Base-by-base conservation (phyloP, 1,139 yeast genomes). In the Nakaseomyces glabratus region DNA sequence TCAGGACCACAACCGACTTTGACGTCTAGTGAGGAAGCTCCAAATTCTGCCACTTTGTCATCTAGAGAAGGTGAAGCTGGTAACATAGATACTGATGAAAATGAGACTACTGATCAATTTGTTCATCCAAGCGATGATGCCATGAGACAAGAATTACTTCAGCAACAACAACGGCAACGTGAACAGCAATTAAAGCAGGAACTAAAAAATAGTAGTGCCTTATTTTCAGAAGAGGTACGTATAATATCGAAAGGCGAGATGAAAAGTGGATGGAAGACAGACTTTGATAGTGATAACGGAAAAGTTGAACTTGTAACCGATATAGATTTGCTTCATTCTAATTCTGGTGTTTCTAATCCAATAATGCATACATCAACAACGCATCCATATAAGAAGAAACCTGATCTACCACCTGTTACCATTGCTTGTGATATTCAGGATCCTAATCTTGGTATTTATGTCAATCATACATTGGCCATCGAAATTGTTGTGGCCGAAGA, bases 401-500 rank as follows among this genome's bases (percentile, higher is more conserved):
- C 44, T 18, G 52, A 51, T 9, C 47, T 41, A n/a, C 30, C 30
- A n/a, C 45, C 42, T 6, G 73, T 82, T 24, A 77, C 79, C 42
- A 69, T 82, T 21, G 65, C 86, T 6, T 84, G 93, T 57, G 94
- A 84, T 52, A 67, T 85, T 11, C 82, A 76, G 41, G 97, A 88
- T 52, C 82, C 93, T 1, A 75, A 74, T 4, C 61, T 79, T 37
- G 97, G 97, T 1, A 66, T 90, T 7, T 69, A 68, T 46, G 88
- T 85, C 1, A 65, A 68, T 31, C 98, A 90, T 55, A 67, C 76
- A 12, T 63, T 90, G 33, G 73, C 85, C 4, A 75, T 88, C 26
- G 98, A 90, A 58, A 72, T 85, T 38, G 82, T 88, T n/a, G 86
- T 90, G 28, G 95, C 95, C 1, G 98, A 90, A 59, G 98, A 90